Evolutionary conservation across 2,329 filamentous ascomycete species (phyloP).

Genomic region (Sporothrix curviconia): DNA sequence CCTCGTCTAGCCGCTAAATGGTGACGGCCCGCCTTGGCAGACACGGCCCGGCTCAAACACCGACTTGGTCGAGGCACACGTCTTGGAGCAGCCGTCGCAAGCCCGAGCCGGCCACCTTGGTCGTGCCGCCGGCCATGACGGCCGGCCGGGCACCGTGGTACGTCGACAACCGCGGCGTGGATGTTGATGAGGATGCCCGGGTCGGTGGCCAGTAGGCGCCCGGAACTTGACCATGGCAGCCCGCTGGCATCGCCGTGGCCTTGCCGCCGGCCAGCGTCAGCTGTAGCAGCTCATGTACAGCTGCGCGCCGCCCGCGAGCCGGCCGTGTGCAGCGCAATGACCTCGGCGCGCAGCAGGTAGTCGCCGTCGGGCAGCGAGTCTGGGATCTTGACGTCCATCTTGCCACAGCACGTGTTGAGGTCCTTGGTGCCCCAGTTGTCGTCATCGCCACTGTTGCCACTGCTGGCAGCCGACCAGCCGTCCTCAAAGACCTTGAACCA

Average conservation of each 20-base stretch:
- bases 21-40: not conserved
- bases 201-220: constrained; percentile 39
- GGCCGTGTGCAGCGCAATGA: constrained; percentile 42
- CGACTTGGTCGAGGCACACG: constrained; percentile 31
- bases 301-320: constrained; percentile 29
- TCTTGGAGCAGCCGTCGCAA: constrained; percentile 37
- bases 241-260: not conserved
- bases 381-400: constrained; percentile 33
- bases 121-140: constrained; percentile 35
- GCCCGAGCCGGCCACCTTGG: constrained; percentile 33
- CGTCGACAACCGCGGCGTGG: constrained; percentile 32
- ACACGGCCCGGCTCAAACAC: no score
- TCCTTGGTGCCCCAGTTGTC: constrained; percentile 42
- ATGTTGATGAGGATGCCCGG: constrained; percentile 44
- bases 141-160: constrained; percentile 39
- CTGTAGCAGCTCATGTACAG: constrained; percentile 36
- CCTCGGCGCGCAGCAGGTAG: constrained; percentile 43
- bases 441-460: constrained; percentile 32
- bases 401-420: constrained; percentile 35
- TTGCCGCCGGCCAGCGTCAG: constrained; percentile 23
- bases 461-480: constrained; percentile 33
- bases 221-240: constrained; percentile 29
- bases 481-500: constrained; percentile 49
- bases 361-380: constrained; percentile 29
- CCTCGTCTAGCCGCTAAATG: no score